Evolutionary conservation across 2,329 filamentous ascomycete genomes (phyloP).

Genomic region (Talaromyces piceae): DNA sequence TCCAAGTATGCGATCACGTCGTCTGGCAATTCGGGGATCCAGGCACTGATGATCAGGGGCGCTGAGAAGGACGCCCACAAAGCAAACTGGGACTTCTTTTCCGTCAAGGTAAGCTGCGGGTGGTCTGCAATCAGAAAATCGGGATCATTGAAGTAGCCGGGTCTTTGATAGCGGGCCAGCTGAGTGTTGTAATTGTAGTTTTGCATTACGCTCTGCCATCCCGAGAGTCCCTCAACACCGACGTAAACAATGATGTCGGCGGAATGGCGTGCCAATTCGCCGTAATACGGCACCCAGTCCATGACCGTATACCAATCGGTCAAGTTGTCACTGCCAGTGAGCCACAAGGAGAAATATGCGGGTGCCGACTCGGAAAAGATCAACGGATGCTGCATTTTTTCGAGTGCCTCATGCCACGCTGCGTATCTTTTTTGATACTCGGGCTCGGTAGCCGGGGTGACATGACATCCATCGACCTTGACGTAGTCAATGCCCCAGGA

Average conservation of each 20-base stretch:
- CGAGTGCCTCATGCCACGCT: slow-evolving; percentile 38
- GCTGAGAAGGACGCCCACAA: slow-evolving; percentile 46
- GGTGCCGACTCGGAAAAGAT: slow-evolving; percentile 43
- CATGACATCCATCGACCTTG: slow-evolving; percentile 43
- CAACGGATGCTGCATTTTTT: slow-evolving; percentile 28
- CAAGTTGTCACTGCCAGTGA: slow-evolving; percentile 24
- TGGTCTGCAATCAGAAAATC: slow-evolving; percentile 47
- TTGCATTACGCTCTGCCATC: slow-evolving; percentile 43
- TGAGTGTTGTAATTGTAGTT: slow-evolving; percentile 42
- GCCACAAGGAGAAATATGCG: slow-evolving; percentile 33
- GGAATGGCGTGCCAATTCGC: slow-evolving; percentile 41
- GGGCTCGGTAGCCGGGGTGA: slow-evolving; percentile 19
- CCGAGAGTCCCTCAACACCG: slow-evolving; percentile 26
- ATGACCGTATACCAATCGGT: slow-evolving; percentile 42
- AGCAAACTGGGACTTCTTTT: slow-evolving; percentile 44
- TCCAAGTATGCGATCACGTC: slow-evolving; percentile 32
- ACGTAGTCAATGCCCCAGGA: slow-evolving; percentile 41
- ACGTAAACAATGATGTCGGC: slow-evolving; percentile 38
- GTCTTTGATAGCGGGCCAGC: slow-evolving; percentile 39
- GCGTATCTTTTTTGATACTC: slow-evolving; percentile 29
- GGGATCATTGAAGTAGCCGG: slow-evolving; percentile 42
- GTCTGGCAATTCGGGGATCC: slow-evolving; percentile 30
- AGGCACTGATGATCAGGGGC: slow-evolving; percentile 43
- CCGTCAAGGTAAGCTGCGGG: slow-evolving; percentile 34
- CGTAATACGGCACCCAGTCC: slow-evolving; percentile 35